Evolutionary conservation across 345 rosid species (phyloP).

Genomic region (Fremontodendron californicum): DNA sequence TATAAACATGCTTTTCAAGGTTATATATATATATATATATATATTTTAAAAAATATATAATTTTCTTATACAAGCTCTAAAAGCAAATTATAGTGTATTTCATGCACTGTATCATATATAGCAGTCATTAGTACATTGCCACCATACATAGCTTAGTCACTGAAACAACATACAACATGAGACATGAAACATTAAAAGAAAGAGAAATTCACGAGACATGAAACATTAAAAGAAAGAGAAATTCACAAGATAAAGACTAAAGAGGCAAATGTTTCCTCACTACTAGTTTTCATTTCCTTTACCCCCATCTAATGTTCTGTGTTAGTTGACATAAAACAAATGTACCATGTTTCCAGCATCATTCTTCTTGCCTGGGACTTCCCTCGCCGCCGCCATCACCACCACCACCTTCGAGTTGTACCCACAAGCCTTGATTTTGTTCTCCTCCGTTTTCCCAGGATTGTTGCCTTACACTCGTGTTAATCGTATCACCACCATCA

Average conservation of each 20-base stretch:
- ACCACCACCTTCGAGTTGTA: constrained; percentile 48
- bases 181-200: no score
- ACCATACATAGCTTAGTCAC: not conserved
- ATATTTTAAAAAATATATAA: not conserved
- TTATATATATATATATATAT: no score
- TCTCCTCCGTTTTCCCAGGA: constrained; percentile 66
- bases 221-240: not conserved
- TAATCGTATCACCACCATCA: constrained; percentile 59
- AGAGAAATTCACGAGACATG: no score
- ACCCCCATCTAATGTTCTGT: not conserved
- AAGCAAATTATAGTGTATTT: not conserved
- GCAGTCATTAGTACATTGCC: not conserved
- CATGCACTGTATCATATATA: no score
- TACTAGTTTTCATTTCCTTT: not conserved
- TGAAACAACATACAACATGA: not conserved
- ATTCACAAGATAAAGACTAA: not conserved
- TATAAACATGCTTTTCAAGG: not conserved
- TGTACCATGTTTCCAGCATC: not conserved
- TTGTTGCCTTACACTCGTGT: constrained; percentile 48
- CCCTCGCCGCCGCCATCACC: constrained; percentile 30
- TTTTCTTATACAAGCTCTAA: not conserved
- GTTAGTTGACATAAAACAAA: not conserved
- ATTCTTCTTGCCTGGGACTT: constrained; percentile 43
- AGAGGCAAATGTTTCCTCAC: not conserved
- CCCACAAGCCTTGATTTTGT: constrained; percentile 60